These are phyloP conservation scores for Fusarium luffae DNA, from an alignment of 2,329 filamentous ascomycete species.

Conservation along the genomic window DNA sequence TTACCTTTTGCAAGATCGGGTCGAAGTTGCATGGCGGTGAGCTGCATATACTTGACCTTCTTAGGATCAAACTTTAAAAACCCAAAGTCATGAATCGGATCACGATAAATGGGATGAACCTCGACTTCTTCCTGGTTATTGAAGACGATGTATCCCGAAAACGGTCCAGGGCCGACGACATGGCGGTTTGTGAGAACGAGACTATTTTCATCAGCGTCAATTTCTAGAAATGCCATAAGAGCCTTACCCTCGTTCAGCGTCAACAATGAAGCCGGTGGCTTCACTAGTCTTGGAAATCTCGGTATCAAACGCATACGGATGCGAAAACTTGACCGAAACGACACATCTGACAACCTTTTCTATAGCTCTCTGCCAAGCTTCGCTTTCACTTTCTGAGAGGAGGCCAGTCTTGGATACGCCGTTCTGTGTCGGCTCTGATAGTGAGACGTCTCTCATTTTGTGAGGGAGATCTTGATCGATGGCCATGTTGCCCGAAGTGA, in stretches of 20 bases:
- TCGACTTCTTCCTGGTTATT: slow-evolving; percentile 98
- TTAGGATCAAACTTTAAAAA: slow-evolving; percentile 95
- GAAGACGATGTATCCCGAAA: slow-evolving; percentile 98
- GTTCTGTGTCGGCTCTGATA: not conserved
- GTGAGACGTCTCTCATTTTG: not conserved
- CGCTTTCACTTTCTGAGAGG: slow-evolving; percentile 29
- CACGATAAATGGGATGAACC: slow-evolving; percentile 94
- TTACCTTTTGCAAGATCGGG: slow-evolving; percentile 27
- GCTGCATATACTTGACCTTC: slow-evolving; percentile 98
- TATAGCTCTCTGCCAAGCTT: slow-evolving; percentile 87
- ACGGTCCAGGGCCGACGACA: slow-evolving; percentile 93
- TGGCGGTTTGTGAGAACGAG: slow-evolving; percentile 82
- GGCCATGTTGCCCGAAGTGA: slow-evolving; percentile 2
- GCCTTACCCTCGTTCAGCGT: slow-evolving; percentile 20
- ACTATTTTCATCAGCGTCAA: not conserved
- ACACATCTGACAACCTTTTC: slow-evolving; percentile 94
- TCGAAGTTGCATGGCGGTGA: slow-evolving; percentile 50
- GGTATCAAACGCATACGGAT: slow-evolving; percentile 97
- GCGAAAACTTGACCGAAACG: slow-evolving; percentile 98
- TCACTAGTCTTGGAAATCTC: slow-evolving; percentile 94
- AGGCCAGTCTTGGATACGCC: slow-evolving; percentile 5
- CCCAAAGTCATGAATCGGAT: slow-evolving; percentile 97
- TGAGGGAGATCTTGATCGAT: slow-evolving; percentile 21
- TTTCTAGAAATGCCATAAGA: not conserved
- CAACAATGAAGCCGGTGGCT: slow-evolving; percentile 74